These are phyloP conservation scores for Acacia pycnantha DNA, from an alignment of 331 rosid species.

Conservation along the genomic window DNA sequence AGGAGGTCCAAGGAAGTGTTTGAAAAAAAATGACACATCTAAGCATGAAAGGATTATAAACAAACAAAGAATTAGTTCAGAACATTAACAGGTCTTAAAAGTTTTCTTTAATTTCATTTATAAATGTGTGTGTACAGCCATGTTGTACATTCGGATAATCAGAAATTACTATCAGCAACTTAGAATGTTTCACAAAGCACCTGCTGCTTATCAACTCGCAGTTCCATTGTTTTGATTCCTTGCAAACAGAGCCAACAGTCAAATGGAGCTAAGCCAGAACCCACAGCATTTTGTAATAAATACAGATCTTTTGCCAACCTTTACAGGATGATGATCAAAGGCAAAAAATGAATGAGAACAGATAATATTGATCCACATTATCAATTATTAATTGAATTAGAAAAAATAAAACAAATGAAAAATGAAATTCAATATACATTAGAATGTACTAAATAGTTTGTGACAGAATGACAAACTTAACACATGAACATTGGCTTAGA, in stretches of 20 bases:
- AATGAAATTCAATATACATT: neutral
- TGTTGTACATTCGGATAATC: neutral
- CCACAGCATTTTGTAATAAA: conserved; percentile 88
- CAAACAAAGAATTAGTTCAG: neutral
- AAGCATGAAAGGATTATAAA: neutral
- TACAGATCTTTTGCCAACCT: conserved; percentile 84
- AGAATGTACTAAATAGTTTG: neutral
- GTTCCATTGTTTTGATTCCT: conserved; percentile 91
- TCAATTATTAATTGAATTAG: neutral
- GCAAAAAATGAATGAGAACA: neutral
- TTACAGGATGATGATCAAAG: conserved; percentile 33
- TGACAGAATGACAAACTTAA: neutral
- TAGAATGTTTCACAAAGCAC: conserved; percentile 43
- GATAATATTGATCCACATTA: neutral
- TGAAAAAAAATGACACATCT: neutral
- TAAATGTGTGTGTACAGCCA: neutral
- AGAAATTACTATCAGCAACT: conserved; percentile 8
- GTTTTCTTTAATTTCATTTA: neutral
- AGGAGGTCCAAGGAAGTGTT: neutral
- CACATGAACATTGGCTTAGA: conserved; percentile 10
- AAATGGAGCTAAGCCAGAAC: conserved; percentile 91
- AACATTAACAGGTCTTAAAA: neutral
- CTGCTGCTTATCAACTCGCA: conserved; percentile 92
- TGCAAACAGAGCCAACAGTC: conserved; percentile 88
- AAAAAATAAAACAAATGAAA: neutral